Conservation (phyloP, 140 eudicot species). For the Erigeron philadelphicus region DNA sequence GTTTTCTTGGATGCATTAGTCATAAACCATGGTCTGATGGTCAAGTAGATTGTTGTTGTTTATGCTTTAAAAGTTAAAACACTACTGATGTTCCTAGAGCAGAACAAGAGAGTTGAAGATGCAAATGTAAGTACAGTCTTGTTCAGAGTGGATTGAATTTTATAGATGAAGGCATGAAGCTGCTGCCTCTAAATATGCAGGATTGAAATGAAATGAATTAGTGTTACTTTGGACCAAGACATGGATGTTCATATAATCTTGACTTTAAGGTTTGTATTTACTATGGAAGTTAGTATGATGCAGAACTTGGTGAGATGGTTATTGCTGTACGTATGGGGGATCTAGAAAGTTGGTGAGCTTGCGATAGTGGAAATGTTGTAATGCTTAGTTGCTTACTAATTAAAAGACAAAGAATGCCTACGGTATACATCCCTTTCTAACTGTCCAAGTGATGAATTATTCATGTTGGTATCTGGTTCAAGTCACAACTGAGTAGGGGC, state of each 20-base stretch:
- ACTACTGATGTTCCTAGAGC: not conserved
- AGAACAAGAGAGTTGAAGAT: not conserved
- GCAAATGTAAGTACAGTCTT: not conserved
- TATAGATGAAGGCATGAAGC: not conserved
- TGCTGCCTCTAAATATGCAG: not conserved
- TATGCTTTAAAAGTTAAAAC: not conserved
- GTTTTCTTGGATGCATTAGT: not conserved
- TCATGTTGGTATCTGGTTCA: not conserved
- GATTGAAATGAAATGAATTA: not conserved
- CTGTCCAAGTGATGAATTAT: not conserved
- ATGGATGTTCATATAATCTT: not conserved
- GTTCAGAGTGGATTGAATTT: not conserved
- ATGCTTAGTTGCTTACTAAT: not conserved
- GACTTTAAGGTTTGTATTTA: not conserved
- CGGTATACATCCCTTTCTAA: not conserved
- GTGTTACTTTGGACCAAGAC: not conserved
- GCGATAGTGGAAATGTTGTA: not conserved
- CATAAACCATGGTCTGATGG: not conserved
- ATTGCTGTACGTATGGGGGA: not conserved
- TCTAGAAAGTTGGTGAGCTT: not conserved
- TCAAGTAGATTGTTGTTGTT: not conserved
- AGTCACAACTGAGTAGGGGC: not conserved
- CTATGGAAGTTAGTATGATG: not conserved
- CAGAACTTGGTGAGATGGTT: not conserved
- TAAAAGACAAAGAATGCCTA: not conserved